Evolutionary conservation across 2,329 filamentous ascomycete species (phyloP), one percentile per base, ranked within the genome.

Genomic region (Akanthomyces muscarius): DNA sequence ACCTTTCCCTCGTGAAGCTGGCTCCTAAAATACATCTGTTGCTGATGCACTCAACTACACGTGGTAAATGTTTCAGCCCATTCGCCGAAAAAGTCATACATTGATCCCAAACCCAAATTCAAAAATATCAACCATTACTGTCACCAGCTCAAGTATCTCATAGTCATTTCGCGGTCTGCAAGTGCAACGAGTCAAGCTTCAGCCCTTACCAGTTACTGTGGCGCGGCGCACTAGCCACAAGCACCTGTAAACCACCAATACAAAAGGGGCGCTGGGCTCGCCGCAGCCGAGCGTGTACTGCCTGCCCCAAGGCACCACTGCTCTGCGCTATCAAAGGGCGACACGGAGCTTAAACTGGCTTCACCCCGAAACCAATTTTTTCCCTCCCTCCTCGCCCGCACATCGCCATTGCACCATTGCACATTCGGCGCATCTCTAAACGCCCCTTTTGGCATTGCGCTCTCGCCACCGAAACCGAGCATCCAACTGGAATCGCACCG

Each of bases 321-420:
- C 21, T 23, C 45, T 25, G 45, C 45, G 45, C 45, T 25, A 48
- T 36, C 42, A 61, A 48, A 61, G 59, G 59, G 59, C 42, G 59
- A 61, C 51, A 42, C 51, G 41, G 50, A 48, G 41, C 59, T 54
- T 54, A 38, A 38, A 53, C 41, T 21, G 51, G 16, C 41, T 38
- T 61, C 59, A 54, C 30, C 51, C 59, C 59, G 21, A 61, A 55
- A 48, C 59, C 50, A 28, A 52, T 21, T 42, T 55, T 61, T 47
- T 41, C 50, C 48, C 21, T 21, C 42, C 42, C 59, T 55, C 50
- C 50, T 55, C 59, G 59, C 30, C 42, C 50, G 52, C 59, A 23
- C 59, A 54, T 55, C 41, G 18, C 50, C 42, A 48, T 61, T 30
- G 38, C 51, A 25, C 41, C 59, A 56, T 56, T 52, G 44, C 33